Evolutionary conservation across 2,329 filamentous ascomycete genomes (phyloP), one percentile per base, ranked within the genome.

Genomic region (Colletotrichum scovillei): DNA sequence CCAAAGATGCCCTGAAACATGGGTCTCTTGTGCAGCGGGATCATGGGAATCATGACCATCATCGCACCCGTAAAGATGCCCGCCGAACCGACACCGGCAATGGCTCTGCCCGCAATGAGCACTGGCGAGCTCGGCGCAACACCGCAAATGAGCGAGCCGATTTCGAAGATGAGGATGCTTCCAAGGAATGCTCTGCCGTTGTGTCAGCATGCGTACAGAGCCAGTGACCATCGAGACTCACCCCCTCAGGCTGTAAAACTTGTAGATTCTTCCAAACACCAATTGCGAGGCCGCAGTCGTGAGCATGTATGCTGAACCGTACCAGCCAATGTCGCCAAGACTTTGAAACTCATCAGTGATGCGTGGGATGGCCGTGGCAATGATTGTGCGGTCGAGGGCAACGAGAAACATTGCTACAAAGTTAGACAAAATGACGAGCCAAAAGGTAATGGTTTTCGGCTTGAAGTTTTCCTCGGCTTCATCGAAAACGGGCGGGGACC

Each of bases 251-350:
- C 86, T 82, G 71, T 88, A 88, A 70, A 86, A 86, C 76, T 85
- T 87, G 79, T 87, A 89, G 49, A 88, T 81, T 64, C 86, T 81
- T 28, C 87, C 87, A 76, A 87, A 88, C 19, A 88, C 75, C 22
- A 87, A 80, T 75, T 88, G 86, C 22, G 85, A 87, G n/a, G 88
- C 87, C 7, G 88, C 86, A 2, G 88, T 88, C 14, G 89, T 90
- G 75, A 92, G 82, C 84, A 91, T 88, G 78, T 91, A 91, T 1
- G 89, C 86, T 49, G 88, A 89, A 5, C 88, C 89, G 78, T 92
- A 92, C 90, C 90, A 92, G 64, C 89, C 89, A 69, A 92, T 89
- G 74, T 92, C 90, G 2, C 87, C 86, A 2, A 91, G 80, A 64
- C 88, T 88, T 59, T 88, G 81, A 78, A 90, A 90, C 24, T 89